A percentile compares a stretch with the other conserved stretches of the same genome.
Evolutionary conservation across 331 rosid species (phyloP).

Genomic region (Quercus tomentella): DNA sequence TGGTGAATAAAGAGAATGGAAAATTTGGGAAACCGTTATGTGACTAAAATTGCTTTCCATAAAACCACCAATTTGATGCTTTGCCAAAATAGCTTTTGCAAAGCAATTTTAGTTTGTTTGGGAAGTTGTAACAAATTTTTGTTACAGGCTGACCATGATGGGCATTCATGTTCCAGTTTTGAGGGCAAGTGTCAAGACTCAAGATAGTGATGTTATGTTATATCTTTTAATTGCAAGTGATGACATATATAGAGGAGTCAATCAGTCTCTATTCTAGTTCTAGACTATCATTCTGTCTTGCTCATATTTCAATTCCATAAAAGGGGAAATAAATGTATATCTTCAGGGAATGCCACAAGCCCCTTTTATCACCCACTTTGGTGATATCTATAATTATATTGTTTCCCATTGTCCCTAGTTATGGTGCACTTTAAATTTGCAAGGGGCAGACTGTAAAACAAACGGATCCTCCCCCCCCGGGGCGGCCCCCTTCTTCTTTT

Average conservation of each 20-base stretch:
- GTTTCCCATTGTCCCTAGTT: neutral
- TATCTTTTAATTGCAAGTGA: too few relatives aligned
- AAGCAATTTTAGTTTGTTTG: neutral
- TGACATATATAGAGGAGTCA: too few relatives aligned
- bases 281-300: neutral
- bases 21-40: neutral
- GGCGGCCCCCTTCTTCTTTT: too few relatives aligned
- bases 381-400: neutral
- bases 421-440: neutral
- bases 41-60: neutral
- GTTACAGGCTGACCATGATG: neutral
- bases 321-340: neutral
- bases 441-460: neutral
- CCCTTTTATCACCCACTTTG: neutral
- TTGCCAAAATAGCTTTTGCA: neutral
- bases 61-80: neutral
- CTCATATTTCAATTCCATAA: neutral
- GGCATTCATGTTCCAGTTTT: neutral
- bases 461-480: too few relatives aligned
- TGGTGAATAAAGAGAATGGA: too few relatives aligned
- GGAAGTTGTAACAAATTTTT: neutral
- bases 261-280: too few relatives aligned
- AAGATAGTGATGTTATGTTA: neutral
- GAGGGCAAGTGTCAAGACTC: neutral
- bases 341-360: neutral